Evolutionary conservation across 164 flowering plant genomes (phyloP).

Genomic region (Vitis rupestris): DNA sequence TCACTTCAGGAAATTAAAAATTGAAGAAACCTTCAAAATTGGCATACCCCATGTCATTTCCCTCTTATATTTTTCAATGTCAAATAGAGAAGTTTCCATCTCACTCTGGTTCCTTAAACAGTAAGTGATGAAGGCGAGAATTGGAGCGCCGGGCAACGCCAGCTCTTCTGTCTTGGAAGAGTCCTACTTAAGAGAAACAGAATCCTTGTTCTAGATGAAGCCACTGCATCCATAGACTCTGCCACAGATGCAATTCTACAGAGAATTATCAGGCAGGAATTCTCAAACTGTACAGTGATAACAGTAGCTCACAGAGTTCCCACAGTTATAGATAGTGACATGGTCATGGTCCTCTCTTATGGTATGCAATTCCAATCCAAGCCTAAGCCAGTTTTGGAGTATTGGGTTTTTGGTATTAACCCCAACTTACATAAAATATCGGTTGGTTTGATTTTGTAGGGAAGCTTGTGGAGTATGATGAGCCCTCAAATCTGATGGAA

Average conservation of each 20-base stretch:
- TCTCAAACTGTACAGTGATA: conserved; percentile 63
- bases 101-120: conserved; percentile 18
- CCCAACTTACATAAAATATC: too few relatives aligned
- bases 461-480: conserved; percentile 66
- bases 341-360: conserved; percentile 86
- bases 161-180: conserved; percentile 81
- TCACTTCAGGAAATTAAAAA: not conserved
- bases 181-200: conserved; percentile 65
- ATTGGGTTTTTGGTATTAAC: not conserved
- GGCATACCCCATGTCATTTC: too few relatives aligned
- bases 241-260: conserved; percentile 78
- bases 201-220: conserved; percentile 85
- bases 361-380: conserved; percentile 38
- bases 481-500: conserved; percentile 66
- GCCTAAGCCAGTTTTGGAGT: not conserved
- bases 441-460: conserved; percentile 33
- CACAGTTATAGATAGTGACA: conserved; percentile 82
- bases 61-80: too few relatives aligned
- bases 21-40: too few relatives aligned
- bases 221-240: conserved; percentile 87
- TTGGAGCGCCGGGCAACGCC: conserved; percentile 89
- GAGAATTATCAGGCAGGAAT: conserved; percentile 67
- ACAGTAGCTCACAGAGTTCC: conserved; percentile 91
- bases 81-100: not conserved
- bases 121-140: conserved; percentile 87